Evolutionary conservation across 805 yeast genomes (phyloP), one percentile per base, ranked within the genome.

Genomic region (Diddensiella transvaalensis): DNA sequence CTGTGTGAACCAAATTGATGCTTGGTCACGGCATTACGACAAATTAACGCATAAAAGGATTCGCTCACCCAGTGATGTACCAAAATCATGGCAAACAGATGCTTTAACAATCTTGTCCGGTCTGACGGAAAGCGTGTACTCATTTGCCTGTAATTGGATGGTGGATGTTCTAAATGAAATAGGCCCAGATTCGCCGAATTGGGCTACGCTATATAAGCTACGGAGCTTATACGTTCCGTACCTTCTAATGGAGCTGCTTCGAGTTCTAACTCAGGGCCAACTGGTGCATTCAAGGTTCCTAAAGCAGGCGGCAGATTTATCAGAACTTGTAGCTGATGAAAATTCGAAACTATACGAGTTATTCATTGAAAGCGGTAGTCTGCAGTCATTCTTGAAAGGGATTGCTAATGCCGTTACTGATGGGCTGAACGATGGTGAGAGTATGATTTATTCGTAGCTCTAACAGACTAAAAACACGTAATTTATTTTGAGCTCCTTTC

Each of bases 201-300:
- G 54, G 18, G 71, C 65, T 2, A 59, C 78, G 2, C 73, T 76
- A 45, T 65, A 66, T 40, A 83, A 78, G 45, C 69, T 86, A 44
- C 77, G 95, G 59, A 71, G 80, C 8, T 64, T 80, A 17, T 89
- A 87, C 64, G 76, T 87, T 4, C 96, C 97, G 13, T 77, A 76
- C 54, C 64, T 88, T 47, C 73, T 87, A 30, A 78, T 84, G 47
- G 86, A 84, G 56, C 68, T 85, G 44, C 78, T 85, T 55, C 77
- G 77, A 41, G 75, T 84, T 10, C 65, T 78, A 39, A 64, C 74
- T 6, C 73, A 71, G 21, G 77, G 80, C 5, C 63, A 67, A 42
- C 43, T 50, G 8, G 50, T 64, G 21, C 68, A 72, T 30, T 59
- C 64, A n/a, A 70, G 70, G 39, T 79, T 80, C 54, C 68, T 82